A percentile compares a stretch with the other conserved stretches of the same genome.
Evolutionary conservation across 805 yeast species (phyloP).

Genomic region (Teunomyces pallodes): DNA sequence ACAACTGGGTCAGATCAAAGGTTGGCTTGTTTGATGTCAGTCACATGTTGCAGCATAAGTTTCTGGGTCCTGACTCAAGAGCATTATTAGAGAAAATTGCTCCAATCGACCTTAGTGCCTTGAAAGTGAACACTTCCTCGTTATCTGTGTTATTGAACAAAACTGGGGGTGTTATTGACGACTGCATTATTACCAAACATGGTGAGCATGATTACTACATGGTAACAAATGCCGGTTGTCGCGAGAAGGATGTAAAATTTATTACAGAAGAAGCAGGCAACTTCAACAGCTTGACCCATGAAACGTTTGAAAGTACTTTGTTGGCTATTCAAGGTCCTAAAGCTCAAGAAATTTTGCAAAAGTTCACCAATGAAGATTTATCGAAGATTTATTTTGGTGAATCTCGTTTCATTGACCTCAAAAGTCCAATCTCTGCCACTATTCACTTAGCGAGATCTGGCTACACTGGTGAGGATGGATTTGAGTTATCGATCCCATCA

Average conservation of each 20-base stretch:
- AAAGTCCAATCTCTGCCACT: not conserved
- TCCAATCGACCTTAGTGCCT: conserved; percentile 74
- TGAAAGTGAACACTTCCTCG: conserved; percentile 61
- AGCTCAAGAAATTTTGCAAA: conserved; percentile 65
- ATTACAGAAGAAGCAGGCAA: conserved; percentile 49
- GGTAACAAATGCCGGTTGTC: conserved; percentile 95
- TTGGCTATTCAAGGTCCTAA: conserved; percentile 93
- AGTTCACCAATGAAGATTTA: conserved; percentile 59
- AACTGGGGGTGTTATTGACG: conserved; percentile 83
- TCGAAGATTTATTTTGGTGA: conserved; percentile 71
- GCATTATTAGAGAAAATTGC: conserved; percentile 74
- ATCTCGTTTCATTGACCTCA: conserved; percentile 36
- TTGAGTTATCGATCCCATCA: conserved; percentile 79
- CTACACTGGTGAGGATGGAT: conserved; percentile 98
- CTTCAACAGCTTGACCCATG: conserved; percentile 37
- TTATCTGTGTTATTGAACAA: conserved; percentile 73
- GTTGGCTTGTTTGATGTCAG: conserved; percentile 96
- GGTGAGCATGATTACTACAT: conserved; percentile 73
- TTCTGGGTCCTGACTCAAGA: conserved; percentile 67
- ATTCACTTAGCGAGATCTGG: conserved; percentile 92
- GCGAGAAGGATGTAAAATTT: conserved; percentile 74
- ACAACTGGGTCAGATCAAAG: conserved; percentile 84
- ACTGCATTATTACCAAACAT: conserved; percentile 88
- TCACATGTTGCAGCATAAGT: conserved; percentile 91
- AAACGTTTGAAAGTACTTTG: conserved; percentile 65